Evolutionary conservation across 2,329 filamentous ascomycete species (phyloP).

Genomic region (Alternaria triticimaculans): DNA sequence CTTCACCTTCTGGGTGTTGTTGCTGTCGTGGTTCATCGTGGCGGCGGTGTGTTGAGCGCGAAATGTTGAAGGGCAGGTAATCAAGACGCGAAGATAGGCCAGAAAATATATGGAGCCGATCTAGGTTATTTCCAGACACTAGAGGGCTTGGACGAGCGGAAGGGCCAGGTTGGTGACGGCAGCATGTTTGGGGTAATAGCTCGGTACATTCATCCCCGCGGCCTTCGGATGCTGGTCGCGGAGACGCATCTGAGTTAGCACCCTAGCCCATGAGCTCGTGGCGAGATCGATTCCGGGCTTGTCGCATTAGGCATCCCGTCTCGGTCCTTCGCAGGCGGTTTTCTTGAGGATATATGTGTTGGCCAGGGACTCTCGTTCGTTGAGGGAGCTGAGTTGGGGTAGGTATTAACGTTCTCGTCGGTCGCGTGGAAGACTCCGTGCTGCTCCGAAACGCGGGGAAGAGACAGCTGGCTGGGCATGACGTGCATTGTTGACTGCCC

Average conservation of each 20-base stretch:
- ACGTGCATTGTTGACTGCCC: slow-evolving; percentile 9
- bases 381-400: not conserved
- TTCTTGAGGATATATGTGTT: not conserved
- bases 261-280: not conserved
- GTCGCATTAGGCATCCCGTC: slow-evolving; percentile 1
- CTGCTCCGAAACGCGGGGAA: slow-evolving; percentile 14
- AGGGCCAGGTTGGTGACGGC: slow-evolving; percentile 42
- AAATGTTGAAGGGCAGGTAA: slow-evolving; percentile 2
- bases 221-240: slow-evolving; percentile 21
- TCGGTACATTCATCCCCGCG: slow-evolving; percentile 42
- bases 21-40: slow-evolving; percentile 54
- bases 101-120: slow-evolving; percentile 14
- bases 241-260: not conserved
- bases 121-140: slow-evolving; percentile 31
- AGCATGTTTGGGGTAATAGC: slow-evolving; percentile 23
- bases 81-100: slow-evolving; percentile 5
- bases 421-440: not conserved
- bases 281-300: not conserved
- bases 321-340: not conserved
- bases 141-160: slow-evolving; percentile 26
- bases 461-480: slow-evolving; percentile 10
- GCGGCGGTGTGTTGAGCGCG: slow-evolving; percentile 16
- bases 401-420: not conserved
- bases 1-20: slow-evolving; percentile 51
- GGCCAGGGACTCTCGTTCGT: not conserved